Base-by-base conservation (phyloP, 352 stramenopile genomes). In the Globisporangium recalcitrans region DNA sequence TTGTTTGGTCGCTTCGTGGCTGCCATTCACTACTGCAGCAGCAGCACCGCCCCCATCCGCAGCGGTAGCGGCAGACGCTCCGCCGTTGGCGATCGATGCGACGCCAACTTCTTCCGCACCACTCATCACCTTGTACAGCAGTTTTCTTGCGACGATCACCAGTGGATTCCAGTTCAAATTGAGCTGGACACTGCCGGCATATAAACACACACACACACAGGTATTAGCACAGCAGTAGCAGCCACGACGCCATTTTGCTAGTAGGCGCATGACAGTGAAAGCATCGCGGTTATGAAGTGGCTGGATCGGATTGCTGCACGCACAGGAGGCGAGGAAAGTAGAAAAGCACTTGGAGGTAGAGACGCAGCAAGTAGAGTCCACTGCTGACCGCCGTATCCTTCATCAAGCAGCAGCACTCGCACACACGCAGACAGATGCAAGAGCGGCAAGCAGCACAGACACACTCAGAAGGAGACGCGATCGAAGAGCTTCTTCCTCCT, bases 161-260 rank as follows among this genome's bases (percentile, higher is more conserved):
- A 90, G 78, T 42, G 82, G 82, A 52, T 92, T 92, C 68, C 75
- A 92, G 53, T 74, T 31, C 64, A 75, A 77, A 46, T 89, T 88
- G 56, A 92, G 59, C 53, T 87, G 62, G 38, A 88, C n/a, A 44
- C 71, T 78, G 26, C 9, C 4, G 8, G 9, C 4, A 32, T 5
- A 61, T 5, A 2, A 8, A 38, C 3, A 29, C 44, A 27, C 32
- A 13, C 8, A 38, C 9, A 38, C 8, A 38, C 32, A 38, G 9
- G 9, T 9, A 38, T n/a, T n/a, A n/a, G n/a, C n/a, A n/a, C n/a
- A n/a, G n/a, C n/a, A n/a, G n/a, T n/a, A n/a, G n/a, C n/a, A n/a
- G n/a, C n/a, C n/a, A n/a, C n/a, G n/a, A n/a, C n/a, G n/a, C n/a
- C n/a, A n/a, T n/a, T n/a, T n/a, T n/a, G n/a, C n/a, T n/a, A n/a